Evolutionary conservation across 495 filamentous ascomycete species (phyloP).

Genomic region (Aspergillus saccharolyticus): DNA sequence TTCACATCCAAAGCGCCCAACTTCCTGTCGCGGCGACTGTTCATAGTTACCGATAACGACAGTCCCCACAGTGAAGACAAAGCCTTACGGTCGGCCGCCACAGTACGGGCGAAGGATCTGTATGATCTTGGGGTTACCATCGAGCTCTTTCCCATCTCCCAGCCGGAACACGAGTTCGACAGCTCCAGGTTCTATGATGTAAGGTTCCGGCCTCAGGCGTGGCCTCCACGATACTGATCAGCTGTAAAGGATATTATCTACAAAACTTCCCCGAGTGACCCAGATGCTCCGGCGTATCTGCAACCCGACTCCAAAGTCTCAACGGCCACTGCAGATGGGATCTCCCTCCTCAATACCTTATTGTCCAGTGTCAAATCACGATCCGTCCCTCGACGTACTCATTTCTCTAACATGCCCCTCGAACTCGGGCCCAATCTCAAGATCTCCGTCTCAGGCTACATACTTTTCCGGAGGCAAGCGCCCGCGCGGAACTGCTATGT

Average conservation of each 20-base stretch:
- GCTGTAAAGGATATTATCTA: constrained; percentile 72
- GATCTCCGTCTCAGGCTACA: constrained; percentile 90
- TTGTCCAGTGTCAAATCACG: constrained; percentile 88
- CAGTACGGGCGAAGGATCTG: constrained; percentile 86
- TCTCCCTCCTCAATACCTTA: constrained; percentile 74
- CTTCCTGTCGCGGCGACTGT: constrained; percentile 84
- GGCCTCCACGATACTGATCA: neutral
- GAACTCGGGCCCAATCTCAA: constrained; percentile 80
- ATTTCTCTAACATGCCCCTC: constrained; percentile 78
- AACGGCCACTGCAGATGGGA: constrained; percentile 60
- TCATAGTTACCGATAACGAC: constrained; percentile 95
- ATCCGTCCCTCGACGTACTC: constrained; percentile 77
- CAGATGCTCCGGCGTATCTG: constrained; percentile 58
- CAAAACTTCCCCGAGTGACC: constrained; percentile 53
- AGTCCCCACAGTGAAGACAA: constrained; percentile 74
- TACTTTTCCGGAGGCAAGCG: constrained; percentile 76
- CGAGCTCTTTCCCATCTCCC: constrained; percentile 89
- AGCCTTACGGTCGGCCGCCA: constrained; percentile 63
- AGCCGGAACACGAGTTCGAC: constrained; percentile 70
- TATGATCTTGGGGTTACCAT: constrained; percentile 93
- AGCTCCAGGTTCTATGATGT: constrained; percentile 88
- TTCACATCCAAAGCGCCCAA: constrained; percentile 94
- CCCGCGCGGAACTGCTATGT: constrained; percentile 78
- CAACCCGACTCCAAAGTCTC: constrained; percentile 45
- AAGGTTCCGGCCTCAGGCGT: constrained; percentile 18